Evolutionary conservation across 2,329 filamentous ascomycete species (phyloP).

Genomic region (Leptographium procerum): DNA sequence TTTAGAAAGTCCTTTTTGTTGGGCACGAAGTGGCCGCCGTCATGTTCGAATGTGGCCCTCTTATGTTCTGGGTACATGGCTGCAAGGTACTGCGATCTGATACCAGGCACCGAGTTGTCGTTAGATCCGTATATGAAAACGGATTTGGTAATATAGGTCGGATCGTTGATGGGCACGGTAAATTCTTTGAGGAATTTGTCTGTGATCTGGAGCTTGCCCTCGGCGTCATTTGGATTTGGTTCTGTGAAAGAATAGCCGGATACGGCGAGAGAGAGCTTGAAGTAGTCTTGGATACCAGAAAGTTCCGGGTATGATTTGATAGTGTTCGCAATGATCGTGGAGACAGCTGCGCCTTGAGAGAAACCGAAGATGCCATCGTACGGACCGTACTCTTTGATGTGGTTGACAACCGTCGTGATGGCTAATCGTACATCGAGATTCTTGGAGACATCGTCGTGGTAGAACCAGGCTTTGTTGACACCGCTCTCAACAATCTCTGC

Average conservation of each 20-base stretch:
- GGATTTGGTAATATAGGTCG: constrained; percentile 4
- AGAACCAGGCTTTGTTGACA: constrained; percentile 6
- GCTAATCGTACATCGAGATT: constrained; percentile 1
- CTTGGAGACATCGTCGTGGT: constrained; percentile 6
- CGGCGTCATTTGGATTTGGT: constrained; percentile 1
- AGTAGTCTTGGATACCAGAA: constrained; percentile 2
- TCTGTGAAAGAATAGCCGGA: constrained; percentile 8
- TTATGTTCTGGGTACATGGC: constrained; percentile 6
- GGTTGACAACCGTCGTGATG: constrained; percentile 2
- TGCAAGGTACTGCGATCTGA: constrained; percentile 5
- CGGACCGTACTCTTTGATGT: constrained; percentile 4
- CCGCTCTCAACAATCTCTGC: not conserved
- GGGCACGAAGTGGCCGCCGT: constrained; percentile 7
- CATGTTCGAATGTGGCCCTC: constrained; percentile 4
- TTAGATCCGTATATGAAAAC: constrained; percentile 6
- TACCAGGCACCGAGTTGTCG: constrained; percentile 7
- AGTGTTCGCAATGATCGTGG: constrained; percentile 5
- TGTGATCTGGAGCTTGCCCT: constrained; percentile 5
- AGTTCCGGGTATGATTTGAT: constrained; percentile 2
- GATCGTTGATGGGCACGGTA: constrained; percentile 2
- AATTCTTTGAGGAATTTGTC: constrained; percentile 2
- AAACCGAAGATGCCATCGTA: constrained; percentile 7
- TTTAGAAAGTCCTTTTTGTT: constrained; percentile 6
- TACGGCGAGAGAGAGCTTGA: constrained; percentile 5
- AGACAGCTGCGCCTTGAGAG: constrained; percentile 5